Conservation (phyloP, 306 rosid genomes). For the Quercus agrifolia region DNA sequence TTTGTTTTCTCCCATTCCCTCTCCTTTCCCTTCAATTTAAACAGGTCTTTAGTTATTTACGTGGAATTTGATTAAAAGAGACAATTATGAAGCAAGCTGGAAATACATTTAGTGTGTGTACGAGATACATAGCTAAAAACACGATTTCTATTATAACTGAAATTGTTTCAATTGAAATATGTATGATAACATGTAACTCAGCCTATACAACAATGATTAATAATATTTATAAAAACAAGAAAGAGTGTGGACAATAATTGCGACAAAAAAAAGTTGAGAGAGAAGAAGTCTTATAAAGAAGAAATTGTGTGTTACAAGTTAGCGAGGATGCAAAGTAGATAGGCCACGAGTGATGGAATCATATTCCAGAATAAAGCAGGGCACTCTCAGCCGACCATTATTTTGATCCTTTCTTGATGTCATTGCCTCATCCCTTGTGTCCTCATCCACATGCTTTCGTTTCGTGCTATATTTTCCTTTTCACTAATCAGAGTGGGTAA, state of each 20-base stretch:
- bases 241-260: too few relatives aligned
- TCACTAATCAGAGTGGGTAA: not conserved
- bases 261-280: too few relatives aligned
- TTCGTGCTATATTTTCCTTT: not conserved
- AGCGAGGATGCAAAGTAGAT: not conserved
- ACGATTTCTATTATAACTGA: too few relatives aligned
- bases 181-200: accelerated
- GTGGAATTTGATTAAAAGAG: not conserved
- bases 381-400: slow-evolving; percentile 14
- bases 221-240: too few relatives aligned
- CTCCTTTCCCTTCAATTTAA: too few relatives aligned
- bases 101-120: too few relatives aligned
- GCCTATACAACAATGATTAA: too few relatives aligned
- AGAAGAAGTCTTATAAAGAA: not conserved
- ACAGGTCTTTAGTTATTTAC: not conserved
- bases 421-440: too few relatives aligned
- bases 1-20: accelerated
- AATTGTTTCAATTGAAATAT: too few relatives aligned
- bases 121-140: too few relatives aligned
- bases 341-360: not conserved
- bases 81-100: too few relatives aligned
- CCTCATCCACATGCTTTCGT: not conserved
- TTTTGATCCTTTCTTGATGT: not conserved
- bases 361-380: not conserved
- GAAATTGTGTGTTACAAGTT: not conserved